Evolutionary conservation across 805 yeast species (phyloP).

Genomic region (Wickerhamomyces bovis): DNA sequence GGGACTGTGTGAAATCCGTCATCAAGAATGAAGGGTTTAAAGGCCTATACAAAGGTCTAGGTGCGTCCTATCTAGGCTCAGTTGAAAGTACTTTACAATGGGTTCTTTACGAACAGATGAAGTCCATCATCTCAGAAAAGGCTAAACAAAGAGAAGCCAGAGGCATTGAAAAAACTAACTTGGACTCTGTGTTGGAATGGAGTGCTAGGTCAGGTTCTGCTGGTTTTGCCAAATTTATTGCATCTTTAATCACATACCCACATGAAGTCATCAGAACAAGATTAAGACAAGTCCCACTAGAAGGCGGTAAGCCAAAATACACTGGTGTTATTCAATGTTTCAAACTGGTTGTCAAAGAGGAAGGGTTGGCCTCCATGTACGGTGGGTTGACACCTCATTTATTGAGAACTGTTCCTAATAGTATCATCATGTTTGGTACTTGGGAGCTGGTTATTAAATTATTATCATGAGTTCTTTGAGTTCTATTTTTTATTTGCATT

Average conservation of each 20-base stretch:
- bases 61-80: constrained; percentile 92
- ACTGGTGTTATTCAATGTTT: constrained; percentile 88
- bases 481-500: neutral
- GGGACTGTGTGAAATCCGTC: constrained; percentile 75
- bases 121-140: constrained; percentile 51
- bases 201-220: constrained; percentile 95
- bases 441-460: constrained; percentile 81
- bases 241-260: constrained; percentile 90
- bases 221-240: constrained; percentile 90
- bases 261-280: constrained; percentile 97
- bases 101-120: constrained; percentile 96
- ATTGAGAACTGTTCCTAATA: constrained; percentile 94
- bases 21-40: constrained; percentile 68
- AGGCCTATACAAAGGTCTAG: constrained; percentile 84
- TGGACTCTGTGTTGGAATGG: constrained; percentile 80
- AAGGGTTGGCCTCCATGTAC: constrained; percentile 88
- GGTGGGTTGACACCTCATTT: constrained; percentile 98
- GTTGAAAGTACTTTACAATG: constrained; percentile 91
- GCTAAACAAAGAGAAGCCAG: constrained; percentile 33
- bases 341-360: constrained; percentile 79
- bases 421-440: constrained; percentile 98
- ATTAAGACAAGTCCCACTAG: constrained; percentile 86
- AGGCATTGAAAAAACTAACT: constrained; percentile 31
- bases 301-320: constrained; percentile 77
- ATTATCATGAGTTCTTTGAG: constrained; percentile 31